phyloP scores from a whole-genome alignment of 2,329 filamentous ascomycete genomes.

The Fusarium pseudonygamai region DNA sequence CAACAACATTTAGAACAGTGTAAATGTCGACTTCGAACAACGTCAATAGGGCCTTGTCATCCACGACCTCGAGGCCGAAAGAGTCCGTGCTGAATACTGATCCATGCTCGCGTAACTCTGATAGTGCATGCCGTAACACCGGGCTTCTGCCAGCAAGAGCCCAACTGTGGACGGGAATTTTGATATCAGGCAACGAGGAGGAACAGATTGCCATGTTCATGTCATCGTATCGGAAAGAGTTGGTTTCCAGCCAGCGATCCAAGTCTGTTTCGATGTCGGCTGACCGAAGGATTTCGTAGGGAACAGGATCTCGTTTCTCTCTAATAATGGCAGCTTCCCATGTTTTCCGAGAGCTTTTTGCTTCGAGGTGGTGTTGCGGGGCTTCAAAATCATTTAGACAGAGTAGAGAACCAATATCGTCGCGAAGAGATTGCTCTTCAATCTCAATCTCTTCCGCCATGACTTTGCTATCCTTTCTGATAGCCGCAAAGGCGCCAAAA shows the following conservation, averaged over 20 bases:
- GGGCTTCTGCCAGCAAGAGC: slow-evolving; percentile 79
- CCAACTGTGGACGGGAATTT: slow-evolving; percentile 85
- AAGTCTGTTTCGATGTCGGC: slow-evolving; percentile 74
- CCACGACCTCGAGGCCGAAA: slow-evolving; percentile 49
- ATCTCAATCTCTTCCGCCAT: slow-evolving; percentile 77
- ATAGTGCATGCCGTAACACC: slow-evolving; percentile 70
- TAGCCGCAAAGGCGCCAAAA: slow-evolving; percentile 88
- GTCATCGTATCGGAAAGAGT: slow-evolving; percentile 52
- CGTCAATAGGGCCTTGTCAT: slow-evolving; percentile 66
- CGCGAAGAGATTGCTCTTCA: slow-evolving; percentile 74
- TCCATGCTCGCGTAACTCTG: slow-evolving; percentile 58
- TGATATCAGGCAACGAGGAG: slow-evolving; percentile 72
- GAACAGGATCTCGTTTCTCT: slow-evolving; percentile 61
- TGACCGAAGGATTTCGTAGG: slow-evolving; percentile 66
- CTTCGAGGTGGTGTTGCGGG: slow-evolving; percentile 46
- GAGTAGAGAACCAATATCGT: slow-evolving; percentile 75
- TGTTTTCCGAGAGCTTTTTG: slow-evolving; percentile 53
- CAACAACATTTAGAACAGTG: slow-evolving; percentile 79
- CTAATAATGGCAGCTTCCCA: slow-evolving; percentile 47
- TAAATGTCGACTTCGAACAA: slow-evolving; percentile 79
- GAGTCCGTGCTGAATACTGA: slow-evolving; percentile 39
- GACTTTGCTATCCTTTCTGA: slow-evolving; percentile 85
- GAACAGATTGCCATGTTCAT: slow-evolving; percentile 59
- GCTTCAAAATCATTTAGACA: slow-evolving; percentile 70
- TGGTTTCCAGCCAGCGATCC: slow-evolving; percentile 56